Percentiles rank a stretch among this genome's conserved stretches.
Conservation (phyloP, 2,329 filamentous ascomycete genomes). For the Aureobasidium namibiae region DNA sequence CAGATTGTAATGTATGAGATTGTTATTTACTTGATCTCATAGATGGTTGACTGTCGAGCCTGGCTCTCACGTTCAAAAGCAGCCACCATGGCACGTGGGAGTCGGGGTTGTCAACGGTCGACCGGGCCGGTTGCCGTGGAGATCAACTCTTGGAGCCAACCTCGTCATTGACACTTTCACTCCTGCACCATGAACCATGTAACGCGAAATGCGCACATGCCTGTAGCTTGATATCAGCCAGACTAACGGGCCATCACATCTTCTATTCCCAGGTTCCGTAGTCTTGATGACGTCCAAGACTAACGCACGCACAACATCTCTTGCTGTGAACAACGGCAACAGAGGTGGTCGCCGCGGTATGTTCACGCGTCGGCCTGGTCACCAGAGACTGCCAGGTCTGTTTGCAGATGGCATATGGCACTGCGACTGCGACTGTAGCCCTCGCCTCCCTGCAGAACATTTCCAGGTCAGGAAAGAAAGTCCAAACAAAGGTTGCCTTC, state of each 20-base stretch:
- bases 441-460: conserved; percentile 44
- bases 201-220: background rate
- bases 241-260: too few species aligned
- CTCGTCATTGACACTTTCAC: background rate
- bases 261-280: too few species aligned
- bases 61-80: too few species aligned
- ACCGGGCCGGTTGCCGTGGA: background rate
- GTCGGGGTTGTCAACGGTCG: background rate
- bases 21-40: too few species aligned
- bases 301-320: background rate
- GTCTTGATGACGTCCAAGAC: conserved; percentile 11
- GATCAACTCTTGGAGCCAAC: background rate
- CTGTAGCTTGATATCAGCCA: background rate
- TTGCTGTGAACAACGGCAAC: background rate
- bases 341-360: background rate
- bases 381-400: conserved; percentile 18
- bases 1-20: too few species aligned
- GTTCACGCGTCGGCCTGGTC: background rate
- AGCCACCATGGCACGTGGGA: background rate
- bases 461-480: conserved; percentile 51
- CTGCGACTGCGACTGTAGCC: conserved; percentile 53
- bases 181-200: background rate
- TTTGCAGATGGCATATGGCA: conserved; percentile 36
- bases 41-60: too few species aligned
- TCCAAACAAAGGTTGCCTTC: conserved; percentile 35